phyloP scores from a whole-genome alignment of 768 basidiomycete genomes.

The Boletus reticuloceps region DNA sequence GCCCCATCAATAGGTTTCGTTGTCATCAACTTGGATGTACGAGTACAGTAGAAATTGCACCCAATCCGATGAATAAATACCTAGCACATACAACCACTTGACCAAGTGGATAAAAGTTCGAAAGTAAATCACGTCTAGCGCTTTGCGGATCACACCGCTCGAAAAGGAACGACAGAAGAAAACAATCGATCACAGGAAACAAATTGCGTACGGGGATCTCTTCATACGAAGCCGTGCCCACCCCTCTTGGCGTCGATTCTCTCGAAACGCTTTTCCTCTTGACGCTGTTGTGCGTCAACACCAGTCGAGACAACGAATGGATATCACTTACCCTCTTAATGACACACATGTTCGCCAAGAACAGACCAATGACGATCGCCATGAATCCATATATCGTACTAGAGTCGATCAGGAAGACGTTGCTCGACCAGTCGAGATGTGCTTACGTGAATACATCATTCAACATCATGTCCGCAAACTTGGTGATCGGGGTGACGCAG shows the following conservation, averaged over 20 bases:
- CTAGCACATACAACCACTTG: constrained; percentile 1
- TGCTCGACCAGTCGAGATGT: neutral
- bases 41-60: neutral
- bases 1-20: no score
- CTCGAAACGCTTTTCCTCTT: constrained; percentile 81
- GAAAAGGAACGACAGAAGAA: neutral
- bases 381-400: constrained; percentile 81
- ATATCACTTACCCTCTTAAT: constrained; percentile 64
- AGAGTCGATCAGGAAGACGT: neutral
- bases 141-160: neutral
- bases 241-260: constrained; percentile 89
- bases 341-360: constrained; percentile 80
- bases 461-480: constrained; percentile 66
- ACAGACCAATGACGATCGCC: constrained; percentile 70
- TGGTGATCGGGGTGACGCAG: constrained; percentile 71
- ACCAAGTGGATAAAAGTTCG: neutral
- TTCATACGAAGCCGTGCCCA: constrained; percentile 80
- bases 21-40: no score
- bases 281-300: constrained; percentile 47
- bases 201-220: neutral
- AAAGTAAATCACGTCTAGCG: neutral
- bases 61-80: neutral
- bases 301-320: neutral
- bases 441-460: constrained; percentile 82
- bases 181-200: neutral